Base-by-base conservation (phyloP, 73 alveolate species). In the Symbiodinium natans region DNA sequence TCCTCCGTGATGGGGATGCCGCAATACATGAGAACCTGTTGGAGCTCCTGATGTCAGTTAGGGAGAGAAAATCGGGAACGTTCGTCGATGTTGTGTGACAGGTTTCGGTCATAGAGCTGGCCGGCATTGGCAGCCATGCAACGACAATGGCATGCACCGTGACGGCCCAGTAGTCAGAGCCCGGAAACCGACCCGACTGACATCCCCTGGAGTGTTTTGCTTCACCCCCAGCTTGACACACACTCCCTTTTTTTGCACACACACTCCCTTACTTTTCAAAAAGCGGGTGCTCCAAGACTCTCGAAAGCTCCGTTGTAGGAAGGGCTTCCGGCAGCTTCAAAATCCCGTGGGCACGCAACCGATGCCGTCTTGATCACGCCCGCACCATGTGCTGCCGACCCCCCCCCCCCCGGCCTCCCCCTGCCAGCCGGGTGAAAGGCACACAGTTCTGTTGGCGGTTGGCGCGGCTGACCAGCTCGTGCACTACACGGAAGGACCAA, bases 1-100 rank as follows among this genome's bases (percentile, higher is more conserved):
- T 41, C 42, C 48, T 40, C 34, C 46, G 96, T 90, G 54, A 84
- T 90, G 86, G 96, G 96, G 17, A 90, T 90, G 43, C 96, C 96
- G 33, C 46, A 46, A 17, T 68, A 90, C 88, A 90, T 63, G 52
- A 90, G 54, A 31, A 90, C 96, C 83, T 90, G 96, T 34, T 90
- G 96, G n/a, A 90, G 77, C 96, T 90, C 96, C 93, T 84, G 63
- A 1, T 25, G 83, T 21, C 17, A 56, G 75, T 21, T 21, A 21
- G 27, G 27, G 31, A 21, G 21, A 13, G 13, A 21, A 21, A 54
- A 54, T 54, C 21, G 74, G 29, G 21, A 54, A 54, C 13, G 21
- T 21, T 54, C 29, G 29, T 21, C 29, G 74, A 54, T 54, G 13
- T 54, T 54, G 74, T 54, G 74, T 56, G 75, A 29, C 31, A 21